Base-by-base conservation (phyloP, 1,284 basidiomycete genomes). In the Volvariella volvacea region DNA sequence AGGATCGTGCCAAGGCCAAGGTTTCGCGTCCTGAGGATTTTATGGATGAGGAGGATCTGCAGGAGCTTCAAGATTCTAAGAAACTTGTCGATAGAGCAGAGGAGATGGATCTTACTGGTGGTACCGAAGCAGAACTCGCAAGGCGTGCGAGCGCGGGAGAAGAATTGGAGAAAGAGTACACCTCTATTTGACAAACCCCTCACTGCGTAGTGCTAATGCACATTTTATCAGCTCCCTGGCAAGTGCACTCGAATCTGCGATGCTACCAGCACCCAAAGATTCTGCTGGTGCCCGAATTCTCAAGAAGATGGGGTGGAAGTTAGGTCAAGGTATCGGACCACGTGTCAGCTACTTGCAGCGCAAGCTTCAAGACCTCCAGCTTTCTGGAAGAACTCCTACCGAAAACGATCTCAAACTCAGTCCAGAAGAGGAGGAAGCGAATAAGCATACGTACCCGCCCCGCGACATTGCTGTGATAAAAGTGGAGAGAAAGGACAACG, bases 21-120 rank as follows among this genome's bases (percentile, higher is more conserved):
- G 61, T 61, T 0, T 65, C 71, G 14, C 74, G 78, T 9, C 82
- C 88, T 0, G 91, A 97, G 60, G 95, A 98, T 61, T 98, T 92
- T 62, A 99, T 99, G 95, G 95, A 99, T 65, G 95, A 97, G 37
- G 96, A 99, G 65, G 95, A 97, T 62, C 67, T 95, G n/a, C 79
- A 83, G 31, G 89, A 90, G 50, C 62, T 87, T 48, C 78, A 74
- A 32, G 88, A 90, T 40, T 78, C 77, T 52, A 73, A 83, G 51
- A 79, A 78, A 38, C 62, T 95, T 7, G 75, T 88, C 3, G 85
- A 90, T 56, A 81, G 79, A n/a, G 78, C 79, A 16, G 83, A 88
- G 28, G 75, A 81, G 63, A 87, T 80, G 78, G 80, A 87, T 46
- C 61, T 84, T 15, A 65, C 76, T 1, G 80, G 73, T 6, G 77